These are phyloP conservation scores for Pseudogymnoascus sp. DNA, from an alignment of 2,329 filamentous ascomycete genomes.

Conservation along the genomic window DNA sequence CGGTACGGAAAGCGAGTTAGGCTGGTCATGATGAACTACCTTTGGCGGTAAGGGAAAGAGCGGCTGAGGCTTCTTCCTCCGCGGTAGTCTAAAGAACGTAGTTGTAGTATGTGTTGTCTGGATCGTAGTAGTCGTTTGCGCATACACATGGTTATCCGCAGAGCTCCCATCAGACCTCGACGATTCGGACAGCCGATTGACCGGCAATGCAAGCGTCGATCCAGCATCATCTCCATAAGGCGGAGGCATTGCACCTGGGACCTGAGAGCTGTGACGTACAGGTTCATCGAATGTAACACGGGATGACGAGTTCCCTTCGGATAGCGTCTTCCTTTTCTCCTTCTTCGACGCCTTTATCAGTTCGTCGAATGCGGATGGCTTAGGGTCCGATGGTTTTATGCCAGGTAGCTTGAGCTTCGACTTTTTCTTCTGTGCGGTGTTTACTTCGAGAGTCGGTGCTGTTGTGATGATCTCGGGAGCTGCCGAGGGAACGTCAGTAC, in stretches of 20 bases:
- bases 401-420: slow-evolving; percentile 47
- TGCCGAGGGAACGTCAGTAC: slow-evolving; percentile 25
- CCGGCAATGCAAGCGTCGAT: slow-evolving; percentile 54
- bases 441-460: slow-evolving; percentile 65
- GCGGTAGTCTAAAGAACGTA: slow-evolving; percentile 73
- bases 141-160: slow-evolving; percentile 54
- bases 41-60: slow-evolving; percentile 87
- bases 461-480: slow-evolving; percentile 81
- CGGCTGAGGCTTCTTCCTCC: slow-evolving; percentile 64
- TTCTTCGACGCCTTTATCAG: slow-evolving; percentile 29
- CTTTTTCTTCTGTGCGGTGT: slow-evolving; percentile 43
- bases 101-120: slow-evolving; percentile 56
- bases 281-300: slow-evolving; percentile 57
- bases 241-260: slow-evolving; percentile 40
- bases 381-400: slow-evolving; percentile 11
- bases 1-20: neutral
- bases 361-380: slow-evolving; percentile 15
- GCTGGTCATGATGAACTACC: slow-evolving; percentile 28
- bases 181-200: slow-evolving; percentile 70
- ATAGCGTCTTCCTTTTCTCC: slow-evolving; percentile 36
- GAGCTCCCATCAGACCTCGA: slow-evolving; percentile 83
- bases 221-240: slow-evolving; percentile 54
- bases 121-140: slow-evolving; percentile 52
- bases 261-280: slow-evolving; percentile 39
- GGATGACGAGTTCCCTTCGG: slow-evolving; percentile 28